Base-by-base conservation (phyloP, 495 filamentous ascomycete genomes). In the Tuber umbilicatum region DNA sequence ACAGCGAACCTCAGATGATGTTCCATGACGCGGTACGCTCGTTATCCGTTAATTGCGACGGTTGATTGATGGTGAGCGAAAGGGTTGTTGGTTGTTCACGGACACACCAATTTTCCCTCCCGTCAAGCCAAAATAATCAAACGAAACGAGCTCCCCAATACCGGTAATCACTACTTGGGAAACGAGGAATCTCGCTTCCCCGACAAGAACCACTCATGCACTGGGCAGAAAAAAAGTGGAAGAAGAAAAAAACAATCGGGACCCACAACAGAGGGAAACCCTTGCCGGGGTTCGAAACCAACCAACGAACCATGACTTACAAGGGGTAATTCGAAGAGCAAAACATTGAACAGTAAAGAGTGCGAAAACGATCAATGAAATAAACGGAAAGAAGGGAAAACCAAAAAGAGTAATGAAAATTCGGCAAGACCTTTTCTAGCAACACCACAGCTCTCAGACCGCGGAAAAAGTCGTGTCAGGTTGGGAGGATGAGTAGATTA, bases 361-460 rank as follows among this genome's bases (percentile, higher is more conserved):
- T 68, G 41, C 55, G n/a, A 75, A 70, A 78, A 42, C 71, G 78
- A 79, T 71, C 73, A 68, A 67, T 72, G 70, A 79, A 79, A 41
- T 69, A 71, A 74, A 43, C 27, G 42, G 78, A 73, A 71, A 41
- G 72, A 45, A 45, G 55, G 31, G 55, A 71, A 74, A 71, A 64
- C 70, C 47, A 37, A 70, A 40, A 55, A 70, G 69, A 74, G 37
- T 37, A 38, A 77, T 68, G 72, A 50, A 78, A 70, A 74, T 74
- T 78, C 78, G 72, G 76, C 67, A 79, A 78, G 77, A 79, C 77
- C 77, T 78, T 64, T 79, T 79, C 76, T 75, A 47, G 77, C 76
- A 77, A 73, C 70, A 60, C 70, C 72, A 73, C 64, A 75, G 70
- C 70, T 77, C 76, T 78, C 76, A 71, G 76, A 77, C 71, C 71